Conservation (phyloP, 169 alveolate species). For the Blepharisma undulans region DNA sequence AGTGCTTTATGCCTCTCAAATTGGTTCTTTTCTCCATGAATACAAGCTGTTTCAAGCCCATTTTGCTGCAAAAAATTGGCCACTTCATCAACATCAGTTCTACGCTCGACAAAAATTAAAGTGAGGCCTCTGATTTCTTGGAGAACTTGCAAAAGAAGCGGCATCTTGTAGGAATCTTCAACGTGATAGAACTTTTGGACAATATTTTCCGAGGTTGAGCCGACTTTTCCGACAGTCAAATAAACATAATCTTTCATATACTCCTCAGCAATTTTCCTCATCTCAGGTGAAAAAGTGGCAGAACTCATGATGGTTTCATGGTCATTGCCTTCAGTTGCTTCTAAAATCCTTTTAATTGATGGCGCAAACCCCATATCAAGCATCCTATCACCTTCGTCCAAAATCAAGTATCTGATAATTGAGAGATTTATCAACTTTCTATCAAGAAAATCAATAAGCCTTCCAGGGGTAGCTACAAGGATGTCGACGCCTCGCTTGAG, state of each 20-base stretch:
- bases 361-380: conserved; percentile 97
- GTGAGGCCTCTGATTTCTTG: neutral
- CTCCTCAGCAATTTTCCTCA: conserved; percentile 91
- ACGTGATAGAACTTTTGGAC: neutral
- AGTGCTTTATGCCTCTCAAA: conserved; percentile 91
- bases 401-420: conserved; percentile 84
- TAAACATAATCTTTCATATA: conserved; percentile 86
- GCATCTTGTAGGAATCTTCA: neutral
- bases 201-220: conserved; percentile 72
- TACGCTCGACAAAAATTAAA: conserved; percentile 1
- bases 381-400: conserved; percentile 96
- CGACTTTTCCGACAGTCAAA: conserved; percentile 92
- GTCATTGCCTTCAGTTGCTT: neutral
- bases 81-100: neutral
- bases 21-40: conserved; percentile 94
- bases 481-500: neutral
- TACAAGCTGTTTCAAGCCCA: neutral
- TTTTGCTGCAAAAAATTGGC: neutral
- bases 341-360: conserved; percentile 62
- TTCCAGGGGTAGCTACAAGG: conserved; percentile 7
- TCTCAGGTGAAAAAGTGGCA: conserved; percentile 93
- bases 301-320: conserved; percentile 93
- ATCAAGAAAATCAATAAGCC: conserved; percentile 90
- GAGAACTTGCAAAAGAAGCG: neutral
- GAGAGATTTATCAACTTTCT: conserved; percentile 74